A percentile compares a stretch with the other conserved stretches of the same genome.
phyloP scores from a whole-genome alignment of 2,329 filamentous ascomycete genomes.

The Metarhizium robertsii region DNA sequence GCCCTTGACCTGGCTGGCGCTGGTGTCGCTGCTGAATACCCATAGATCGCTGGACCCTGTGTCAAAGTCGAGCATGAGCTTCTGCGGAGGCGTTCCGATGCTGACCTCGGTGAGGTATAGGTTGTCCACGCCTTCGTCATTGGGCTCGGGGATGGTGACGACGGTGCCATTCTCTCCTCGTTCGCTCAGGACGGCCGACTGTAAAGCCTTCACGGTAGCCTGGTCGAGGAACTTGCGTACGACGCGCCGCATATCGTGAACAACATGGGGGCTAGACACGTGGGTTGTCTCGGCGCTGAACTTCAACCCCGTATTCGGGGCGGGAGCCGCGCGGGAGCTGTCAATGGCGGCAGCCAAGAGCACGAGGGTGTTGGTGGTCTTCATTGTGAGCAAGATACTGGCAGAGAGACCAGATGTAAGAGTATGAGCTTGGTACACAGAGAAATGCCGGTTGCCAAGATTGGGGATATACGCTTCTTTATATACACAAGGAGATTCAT shows the following conservation, averaged over 20 bases:
- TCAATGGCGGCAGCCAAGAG: background rate
- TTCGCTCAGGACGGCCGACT: background rate
- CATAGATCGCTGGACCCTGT: constrained; percentile 19
- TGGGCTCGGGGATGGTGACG: constrained; percentile 3
- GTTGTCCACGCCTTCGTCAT: constrained; percentile 3
- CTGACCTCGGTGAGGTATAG: constrained; percentile 10
- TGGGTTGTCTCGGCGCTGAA: background rate
- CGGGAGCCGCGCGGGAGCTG: background rate
- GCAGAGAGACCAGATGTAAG: background rate
- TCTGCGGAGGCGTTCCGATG: constrained; percentile 13
- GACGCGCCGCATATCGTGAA: background rate
- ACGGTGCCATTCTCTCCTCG: background rate
- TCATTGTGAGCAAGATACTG: background rate
- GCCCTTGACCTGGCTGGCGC: constrained; percentile 23
- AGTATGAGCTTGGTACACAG: background rate
- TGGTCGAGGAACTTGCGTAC: background rate
- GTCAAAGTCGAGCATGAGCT: constrained; percentile 12
- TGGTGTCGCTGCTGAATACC: constrained; percentile 34
- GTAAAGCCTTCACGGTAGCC: background rate
- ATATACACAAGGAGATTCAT: too few relatives aligned
- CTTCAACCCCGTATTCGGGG: background rate
- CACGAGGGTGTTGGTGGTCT: background rate
- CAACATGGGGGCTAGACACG: background rate
- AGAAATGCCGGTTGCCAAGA: background rate
- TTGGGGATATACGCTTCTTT: too few relatives aligned